Percentiles rank a stretch among this genome's conserved stretches.
Evolutionary conservation across 225 moss, liverwort and hornwort genomes (phyloP).

Genomic region (Bryoerythrophyllum caledonicum): DNA sequence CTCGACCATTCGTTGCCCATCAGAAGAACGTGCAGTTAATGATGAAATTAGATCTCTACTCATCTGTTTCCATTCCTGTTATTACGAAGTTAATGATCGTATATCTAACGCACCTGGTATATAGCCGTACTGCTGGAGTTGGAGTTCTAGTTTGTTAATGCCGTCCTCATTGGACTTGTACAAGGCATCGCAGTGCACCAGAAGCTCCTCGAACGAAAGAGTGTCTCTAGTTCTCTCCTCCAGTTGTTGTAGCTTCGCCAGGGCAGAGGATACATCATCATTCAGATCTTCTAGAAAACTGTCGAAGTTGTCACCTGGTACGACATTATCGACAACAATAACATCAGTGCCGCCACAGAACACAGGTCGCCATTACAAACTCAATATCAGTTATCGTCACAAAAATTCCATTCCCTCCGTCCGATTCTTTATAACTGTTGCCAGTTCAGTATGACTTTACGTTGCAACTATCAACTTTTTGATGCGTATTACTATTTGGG

Average conservation of each 20-base stretch:
- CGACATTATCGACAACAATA: conserved; percentile 12
- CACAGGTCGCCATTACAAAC: neutral
- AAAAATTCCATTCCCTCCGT: neutral
- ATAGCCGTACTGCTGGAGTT: conserved; percentile 84
- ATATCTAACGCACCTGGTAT: conserved; percentile 50
- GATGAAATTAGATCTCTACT: neutral
- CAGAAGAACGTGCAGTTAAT: neutral
- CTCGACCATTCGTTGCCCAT: neutral
- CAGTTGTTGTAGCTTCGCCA: conserved; percentile 62
- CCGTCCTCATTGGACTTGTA: conserved; percentile 74
- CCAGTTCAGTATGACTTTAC: neutral
- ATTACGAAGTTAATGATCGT: conserved; percentile 1
- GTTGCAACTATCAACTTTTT: neutral
- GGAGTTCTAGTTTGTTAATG: conserved; percentile 58
- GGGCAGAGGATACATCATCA: conserved; percentile 62
- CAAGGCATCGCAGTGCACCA: conserved; percentile 69
- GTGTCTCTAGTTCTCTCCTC: conserved; percentile 67
- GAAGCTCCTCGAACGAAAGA: conserved; percentile 78
- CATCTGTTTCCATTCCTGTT: neutral
- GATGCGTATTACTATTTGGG: neutral
- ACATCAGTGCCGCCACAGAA: conserved; percentile 4
- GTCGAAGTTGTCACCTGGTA: conserved; percentile 65
- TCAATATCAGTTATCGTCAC: neutral
- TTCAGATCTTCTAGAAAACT: conserved; percentile 71
- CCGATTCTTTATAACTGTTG: neutral